Evolutionary conservation across 139 green algal genomes (phyloP), one percentile per base, ranked within the genome.

Genomic region (Picochlorum sp.): DNA sequence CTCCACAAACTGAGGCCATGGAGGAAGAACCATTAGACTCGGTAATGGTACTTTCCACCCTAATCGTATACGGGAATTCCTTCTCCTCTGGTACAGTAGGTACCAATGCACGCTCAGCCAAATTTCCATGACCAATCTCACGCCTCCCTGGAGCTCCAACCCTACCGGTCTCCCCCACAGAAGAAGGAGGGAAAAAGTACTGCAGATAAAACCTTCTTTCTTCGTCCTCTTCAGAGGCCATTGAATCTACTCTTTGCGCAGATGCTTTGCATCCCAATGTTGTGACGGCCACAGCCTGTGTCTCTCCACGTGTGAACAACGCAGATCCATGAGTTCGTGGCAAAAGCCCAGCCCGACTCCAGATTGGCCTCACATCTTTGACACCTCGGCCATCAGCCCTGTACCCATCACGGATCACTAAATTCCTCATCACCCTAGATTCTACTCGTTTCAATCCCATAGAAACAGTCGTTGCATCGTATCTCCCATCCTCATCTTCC

Each of bases 271-370:
- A 74, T 26, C 78, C 80, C 18, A 96, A 77, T 3, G 90, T 96
- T 21, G 86, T 70, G 13, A 93, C 88, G 8, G 83, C 86, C 30
- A 96, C 47, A 6, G 82, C 80, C 80, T 98, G 92, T 21, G 92
- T 98, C 74, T 98, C 92, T 5, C 94, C 94, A 2, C 94, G 81
- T 14, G 94, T 99, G 73, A 99, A 99, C 6, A 99, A 84, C 8
- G 85, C 79, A 55, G 71, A 89, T 65, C 94, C 94, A 74, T 99
- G 94, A 2, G 84, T 89, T 62, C 92, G 67, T 8, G 91, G 91
- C 57, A 97, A 78, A 57, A 93, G 38, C 10, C 66, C 60, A 4
- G 81, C 84, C 14, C 85, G 71, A 28, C 61, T 75, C 57, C 62
- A 74, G 63, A 98, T 98, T 45, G 86, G 84, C 0, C 92, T 76